A percentile compares a stretch with the other conserved stretches of the same genome.
Evolutionary conservation across 2,329 filamentous ascomycete genomes (phyloP).

Genomic region (Botrytis sinoallii): DNA sequence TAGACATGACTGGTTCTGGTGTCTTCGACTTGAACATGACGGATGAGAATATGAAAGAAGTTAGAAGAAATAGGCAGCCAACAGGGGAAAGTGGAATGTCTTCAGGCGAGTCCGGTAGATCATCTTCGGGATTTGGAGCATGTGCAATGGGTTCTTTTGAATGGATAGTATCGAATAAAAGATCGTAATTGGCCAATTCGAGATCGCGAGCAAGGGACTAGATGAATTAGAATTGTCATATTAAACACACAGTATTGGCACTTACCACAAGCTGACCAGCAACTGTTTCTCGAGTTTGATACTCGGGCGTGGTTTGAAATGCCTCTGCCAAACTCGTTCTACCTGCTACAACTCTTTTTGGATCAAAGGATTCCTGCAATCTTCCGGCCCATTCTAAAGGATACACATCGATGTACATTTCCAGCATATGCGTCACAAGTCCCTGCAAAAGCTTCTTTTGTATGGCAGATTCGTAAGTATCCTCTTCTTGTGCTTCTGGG

Average conservation of each 20-base stretch:
- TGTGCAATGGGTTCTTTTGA: slow-evolving; percentile 40
- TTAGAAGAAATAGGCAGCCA: slow-evolving; percentile 56
- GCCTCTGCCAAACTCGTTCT: slow-evolving; percentile 59
- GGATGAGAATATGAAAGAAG: slow-evolving; percentile 61
- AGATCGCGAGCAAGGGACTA: slow-evolving; percentile 53
- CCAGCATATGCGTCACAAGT: slow-evolving; percentile 74
- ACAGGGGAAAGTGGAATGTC: slow-evolving; percentile 57
- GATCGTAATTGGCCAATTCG: slow-evolving; percentile 47
- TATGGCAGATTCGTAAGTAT: slow-evolving; percentile 57
- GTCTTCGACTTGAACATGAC: slow-evolving; percentile 58
- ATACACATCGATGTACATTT: slow-evolving; percentile 66
- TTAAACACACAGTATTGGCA: slow-evolving; percentile 26
- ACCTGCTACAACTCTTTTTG: slow-evolving; percentile 59
- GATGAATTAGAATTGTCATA: slow-evolving; percentile 14
- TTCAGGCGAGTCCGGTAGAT: slow-evolving; percentile 47
- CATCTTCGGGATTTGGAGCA: slow-evolving; percentile 45
- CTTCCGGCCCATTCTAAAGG: slow-evolving; percentile 60
- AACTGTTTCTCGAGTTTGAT: slow-evolving; percentile 61
- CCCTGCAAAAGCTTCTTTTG: slow-evolving; percentile 66
- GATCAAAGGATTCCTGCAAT: slow-evolving; percentile 65
- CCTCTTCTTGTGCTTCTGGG: slow-evolving; percentile 55
- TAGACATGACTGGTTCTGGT: slow-evolving; percentile 50
- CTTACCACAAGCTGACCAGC: slow-evolving; percentile 70
- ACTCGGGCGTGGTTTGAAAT: slow-evolving; percentile 60
- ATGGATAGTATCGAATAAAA: slow-evolving; percentile 47